Evolutionary conservation across 208 protist species (phyloP).

Genomic region (Herpetomonas samuelpessoai): DNA sequence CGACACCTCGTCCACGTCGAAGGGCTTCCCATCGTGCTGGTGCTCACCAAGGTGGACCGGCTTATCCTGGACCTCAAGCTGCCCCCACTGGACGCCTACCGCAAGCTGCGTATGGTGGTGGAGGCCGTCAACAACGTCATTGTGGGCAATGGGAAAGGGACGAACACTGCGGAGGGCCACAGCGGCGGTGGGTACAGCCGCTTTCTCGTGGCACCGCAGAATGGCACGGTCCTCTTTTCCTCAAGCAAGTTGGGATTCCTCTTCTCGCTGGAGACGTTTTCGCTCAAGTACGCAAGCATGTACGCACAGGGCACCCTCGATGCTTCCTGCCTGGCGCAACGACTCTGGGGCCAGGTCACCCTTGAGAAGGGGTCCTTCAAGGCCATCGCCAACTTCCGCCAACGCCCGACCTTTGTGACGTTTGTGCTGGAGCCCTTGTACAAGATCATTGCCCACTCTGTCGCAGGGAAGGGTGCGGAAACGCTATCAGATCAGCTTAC

Average conservation of each 20-base stretch:
- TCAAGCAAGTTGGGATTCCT: conserved; percentile 82
- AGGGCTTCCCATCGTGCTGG: conserved; percentile 85
- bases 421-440: conserved; percentile 99
- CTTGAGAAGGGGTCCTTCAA: conserved; percentile 76
- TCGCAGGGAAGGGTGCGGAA: conserved; percentile 52
- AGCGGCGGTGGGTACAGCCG: conserved; percentile 1
- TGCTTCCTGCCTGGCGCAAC: conserved; percentile 69
- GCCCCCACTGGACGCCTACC: conserved; percentile 98
- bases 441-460: conserved; percentile 93
- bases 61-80: conserved; percentile 98
- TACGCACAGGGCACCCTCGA: conserved; percentile 50
- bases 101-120: conserved; percentile 96
- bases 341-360: conserved; percentile 98
- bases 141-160: conserved; percentile 39
- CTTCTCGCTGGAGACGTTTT: conserved; percentile 96
- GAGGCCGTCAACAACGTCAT: conserved; percentile 96
- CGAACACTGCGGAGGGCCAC: too few relatives aligned
- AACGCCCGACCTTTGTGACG: conserved; percentile 95
- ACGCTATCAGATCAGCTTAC: conserved; percentile 42
- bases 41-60: conserved; percentile 98
- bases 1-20: conserved; percentile 73
- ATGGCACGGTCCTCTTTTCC: conserved; percentile 93
- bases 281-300: conserved; percentile 89
- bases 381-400: conserved; percentile 50
- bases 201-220: conserved; percentile 61